Base-by-base conservation (phyloP, 164 flowering plant species). In the Kingdonia uniflora region DNA sequence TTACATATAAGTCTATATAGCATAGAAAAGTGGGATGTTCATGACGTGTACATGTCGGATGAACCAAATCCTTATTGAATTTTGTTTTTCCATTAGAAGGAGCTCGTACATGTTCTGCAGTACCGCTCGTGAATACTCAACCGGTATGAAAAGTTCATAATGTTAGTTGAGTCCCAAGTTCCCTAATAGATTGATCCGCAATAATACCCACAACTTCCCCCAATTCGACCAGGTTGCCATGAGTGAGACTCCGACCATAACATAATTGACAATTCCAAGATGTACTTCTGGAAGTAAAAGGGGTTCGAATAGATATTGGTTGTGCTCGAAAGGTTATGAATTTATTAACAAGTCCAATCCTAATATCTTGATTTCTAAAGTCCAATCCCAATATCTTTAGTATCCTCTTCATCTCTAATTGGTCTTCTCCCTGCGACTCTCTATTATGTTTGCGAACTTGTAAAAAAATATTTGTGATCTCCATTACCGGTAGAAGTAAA, bases 251-350 rank as follows among this genome's bases (percentile, higher is more conserved):
- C 35, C 35, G 35, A 29, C 8, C 35, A 29, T 49, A 49, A 26
- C n/a, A 49, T 22, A 26, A 50, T 50, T 16, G 19, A 51, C 20
- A 16, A 8, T 26, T 29, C 42, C 41, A 51, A 51, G 22, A 51
- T 29, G 54, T 17, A 51, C 53, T 51, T 39, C 1, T 29, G 16
- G 24, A 56, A 45, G 10, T 43, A 26, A 56, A 56, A 20, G 49
- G 59, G 50, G 51, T 56, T 17, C 37, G 12, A 19, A 26, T 43
- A 19, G 22, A 55, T 42, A 55, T 5, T 43, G 19, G 46, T 40
- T 53, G 17, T 40, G 46, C 56, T 53, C 42, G 29, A 40, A 40
- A 40, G 46, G 17, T 53, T 53, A 53, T 7, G 12, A 22, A 50
- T 50, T 25, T 8, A 50, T 50, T 50, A 26, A 26, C 37, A 50